Evolutionary conservation across 2,329 filamentous ascomycete species (phyloP), one percentile per base, ranked within the genome.

Genomic region (Samsoniella hepiali): DNA sequence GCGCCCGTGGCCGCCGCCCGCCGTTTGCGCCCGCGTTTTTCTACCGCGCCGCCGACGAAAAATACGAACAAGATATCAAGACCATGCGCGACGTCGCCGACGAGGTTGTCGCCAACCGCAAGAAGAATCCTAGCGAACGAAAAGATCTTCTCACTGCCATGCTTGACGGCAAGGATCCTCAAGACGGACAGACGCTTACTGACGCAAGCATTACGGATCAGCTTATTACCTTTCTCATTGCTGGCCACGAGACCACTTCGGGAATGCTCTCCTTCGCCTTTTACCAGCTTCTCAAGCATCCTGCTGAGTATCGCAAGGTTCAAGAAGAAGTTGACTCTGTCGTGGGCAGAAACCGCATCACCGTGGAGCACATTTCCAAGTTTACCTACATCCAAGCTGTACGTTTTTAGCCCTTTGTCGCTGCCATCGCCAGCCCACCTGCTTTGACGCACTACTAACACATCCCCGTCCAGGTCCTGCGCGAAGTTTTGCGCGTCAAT

Each of bases 131-230:
- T 0, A 78, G 73, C 2, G 79, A 82, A 5, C 83, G 84, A 67
- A 88, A 88, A 63, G 90, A 93, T 72, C 77, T 93, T 6, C 75
- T 93, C 11, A 84, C 84, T 65, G 85, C 88, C 38, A 90, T 93
- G 87, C 76, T 93, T 51, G 78, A 86, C 7, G 88, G 87, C 0
- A 81, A 80, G 11, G 90, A 93, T 70, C 81, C 86, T 1, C 83
- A 86, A 73, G 91, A 88, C 4, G 88, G 88, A 13, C 78, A 87
- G 68, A 82, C 81, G n/a, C 76, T 92, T 67, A 82, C 78, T 1
- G 86, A 90, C 64, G 78, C 82, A 5, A 84, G 80, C 56, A 89
- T 91, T 66, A 81, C 85, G 17, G 81, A 88, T 71, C 90, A 92
- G 67, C 84, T 92, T 75, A 87, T 90, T 64, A 91, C 88, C 0